Base-by-base conservation (phyloP, 768 basidiomycete genomes). In the Boletus edulis region DNA sequence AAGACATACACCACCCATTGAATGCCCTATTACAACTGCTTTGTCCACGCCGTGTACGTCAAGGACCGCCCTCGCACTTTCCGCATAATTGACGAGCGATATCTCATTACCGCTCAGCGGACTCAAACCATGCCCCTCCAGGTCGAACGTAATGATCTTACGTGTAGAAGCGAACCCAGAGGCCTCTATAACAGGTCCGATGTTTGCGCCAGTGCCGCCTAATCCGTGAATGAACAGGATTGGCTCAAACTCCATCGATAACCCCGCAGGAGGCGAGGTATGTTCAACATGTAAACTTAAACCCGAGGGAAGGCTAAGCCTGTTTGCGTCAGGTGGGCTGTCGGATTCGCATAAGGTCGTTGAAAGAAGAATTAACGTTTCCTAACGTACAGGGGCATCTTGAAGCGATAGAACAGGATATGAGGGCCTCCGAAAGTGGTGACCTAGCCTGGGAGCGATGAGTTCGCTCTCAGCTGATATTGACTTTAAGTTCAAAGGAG, bases 71-170 rank as follows among this genome's bases (percentile, higher is more conserved):
- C 22, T 46, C 0, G 29, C 56, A 42, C 52, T 49, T 53, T 56
- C 54, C 52, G 59, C 51, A 51, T 51, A 58, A 46, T 51, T 55
- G 3, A 45, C 62, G 53, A 62, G 44, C 1, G 49, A 35, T 22
- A 51, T 20, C 40, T 56, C 56, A 53, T 62, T 51, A 37, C 59
- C 56, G 56, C 52, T 52, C 55, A 52, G 32, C 27, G 61, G 51
- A 37, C 49, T 56, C 54, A 55, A 47, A 5, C 57, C 40, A n/a
- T 55, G 40, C 17, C 47, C 37, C 41, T 63, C 44, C 6, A 43
- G 37, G 44, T 47, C 53, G 17, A 55, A 61, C 64, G 51, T 60
- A 55, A 63, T 52, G 2, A 50, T 46, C 20, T 55, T 54, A 63
- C 52, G 58, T 58, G 50, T 51, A 31, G 42, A 40, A 15, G 46